Evolutionary conservation across 495 filamentous ascomycete genomes (phyloP), one percentile per base, ranked within the genome.

Genomic region (Xylaria palmicola): DNA sequence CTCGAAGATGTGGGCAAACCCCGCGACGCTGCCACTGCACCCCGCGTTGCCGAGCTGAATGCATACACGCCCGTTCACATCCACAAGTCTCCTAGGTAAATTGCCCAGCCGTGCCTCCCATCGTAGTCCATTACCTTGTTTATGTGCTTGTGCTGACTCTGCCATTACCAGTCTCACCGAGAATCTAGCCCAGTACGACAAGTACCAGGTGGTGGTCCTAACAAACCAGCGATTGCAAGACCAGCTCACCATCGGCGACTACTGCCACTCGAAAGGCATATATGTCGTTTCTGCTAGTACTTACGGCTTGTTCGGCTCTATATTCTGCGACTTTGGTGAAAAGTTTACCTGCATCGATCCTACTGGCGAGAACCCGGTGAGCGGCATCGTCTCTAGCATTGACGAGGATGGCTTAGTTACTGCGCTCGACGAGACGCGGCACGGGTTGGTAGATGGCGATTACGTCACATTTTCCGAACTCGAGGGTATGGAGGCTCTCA

Each of bases 241-340:
- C 56, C 94, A 98, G 75, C 73, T 93, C 36, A 75, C 74, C 10
- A 89, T 98, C 65, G 89, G 91, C 52, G 91, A 96, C 63, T 98
- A 92, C 74, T 95, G 92, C 75, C 95, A 97, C 75, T 72, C 88
- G 59, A 93, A 97, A 68, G 88, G 90, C 53, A 97, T 98, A 61
- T 95, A 90, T 68, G 72, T 98, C 47, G 88, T 97, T 36, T 85
- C 91, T 45, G 83, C 91, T 15, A 91, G 96, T 67, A 96, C 89
- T 2, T 96, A 90, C 64, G 95, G 95, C 54, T 81, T 99, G 32
- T 99, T 99, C 74, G 95, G 95, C 20, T 87, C 87, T 59, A 89
- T 99, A 60, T 99, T 98, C 80, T 97, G 93, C 68, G 95, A 99
- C 69, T 98, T 97, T 70, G 95, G 95, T 62, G 86, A 94, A 72